Evolutionary conservation across 2,329 filamentous ascomycete genomes (phyloP), one percentile per base, ranked within the genome.

Genomic region (Beauveria bassiana): DNA sequence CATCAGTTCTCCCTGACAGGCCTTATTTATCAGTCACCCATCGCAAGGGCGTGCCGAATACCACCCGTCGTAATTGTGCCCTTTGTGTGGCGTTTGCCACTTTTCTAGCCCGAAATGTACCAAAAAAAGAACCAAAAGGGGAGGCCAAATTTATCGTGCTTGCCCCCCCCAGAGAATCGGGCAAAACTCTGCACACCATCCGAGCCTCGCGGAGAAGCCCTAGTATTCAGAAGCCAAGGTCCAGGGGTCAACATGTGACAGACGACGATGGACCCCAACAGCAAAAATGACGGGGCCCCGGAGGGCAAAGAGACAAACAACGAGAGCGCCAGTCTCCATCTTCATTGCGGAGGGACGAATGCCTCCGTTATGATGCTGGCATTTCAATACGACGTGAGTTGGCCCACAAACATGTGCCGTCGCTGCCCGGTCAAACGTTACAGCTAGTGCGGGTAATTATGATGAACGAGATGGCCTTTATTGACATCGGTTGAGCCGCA

Each of bases 361-460:
- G 49, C 49, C n/a, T 60, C 47, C 24, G 28, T 51, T 22, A 22
- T 22, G 22, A 50, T 50, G 34, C 47, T 40, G 31, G 38, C 22
- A 49, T 52, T 34, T 52, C 26, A 51, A 52, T 52, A 52, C 58
- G 47, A 60, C 58, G 40, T 53, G 40, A 24, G 38, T 54, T 54
- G 49, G 47, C 38, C 58, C 58, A 60, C 58, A 55, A 10, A 7
- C 16, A 10, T 53, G 42, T 57, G 31, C 59, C 53, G 53, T 38
- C 26, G 34, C 38, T 61, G 53, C 59, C 59, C 46, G 52, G 50
- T 51, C 45, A 40, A 61, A 61, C 59, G 59, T 61, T 61, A 61
- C 59, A 61, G 53, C 20, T 46, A 52, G 53, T 61, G 60, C 60
- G 60, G 60, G 60, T 61, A 34, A 34, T 34, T 12, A 5, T 34